Conservation (phyloP, 1,139 yeast genomes). For the Taiozyma sp. region DNA sequence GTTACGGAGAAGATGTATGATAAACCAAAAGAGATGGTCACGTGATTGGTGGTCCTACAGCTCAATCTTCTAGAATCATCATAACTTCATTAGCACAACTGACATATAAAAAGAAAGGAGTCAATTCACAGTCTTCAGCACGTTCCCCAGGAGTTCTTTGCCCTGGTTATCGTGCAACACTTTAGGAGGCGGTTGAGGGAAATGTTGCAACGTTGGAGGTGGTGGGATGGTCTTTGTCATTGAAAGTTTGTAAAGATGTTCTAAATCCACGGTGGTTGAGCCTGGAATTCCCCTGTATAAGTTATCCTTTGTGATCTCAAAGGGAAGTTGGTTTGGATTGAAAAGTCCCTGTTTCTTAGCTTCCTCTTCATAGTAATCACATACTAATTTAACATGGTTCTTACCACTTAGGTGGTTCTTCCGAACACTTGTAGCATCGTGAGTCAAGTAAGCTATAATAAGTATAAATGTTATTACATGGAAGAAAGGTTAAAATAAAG, state of each 20-base stretch:
- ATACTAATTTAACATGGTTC: constrained; percentile 69
- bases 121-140: constrained; percentile 16
- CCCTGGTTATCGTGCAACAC: constrained; percentile 12
- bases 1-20: background rate
- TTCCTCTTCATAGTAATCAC: constrained; percentile 66
- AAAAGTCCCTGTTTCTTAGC: constrained; percentile 46
- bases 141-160: constrained; percentile 13
- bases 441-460: constrained; percentile 59
- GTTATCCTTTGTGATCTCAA: constrained; percentile 35
- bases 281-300: constrained; percentile 46
- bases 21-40: background rate
- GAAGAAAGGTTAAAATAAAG: background rate
- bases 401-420: constrained; percentile 78
- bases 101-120: background rate
- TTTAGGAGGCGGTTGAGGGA: constrained; percentile 42
- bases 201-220: constrained; percentile 33
- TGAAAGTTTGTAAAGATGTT: constrained; percentile 12
- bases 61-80: background rate
- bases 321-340: constrained; percentile 35
- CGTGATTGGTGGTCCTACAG: background rate
- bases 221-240: constrained; percentile 31
- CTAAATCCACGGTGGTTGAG: constrained; percentile 8
- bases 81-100: background rate
- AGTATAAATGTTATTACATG: background rate
- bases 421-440: constrained; percentile 83